Evolutionary conservation across 2,329 filamentous ascomycete genomes (phyloP).

Genomic region (Colletotrichum sansevieriae): DNA sequence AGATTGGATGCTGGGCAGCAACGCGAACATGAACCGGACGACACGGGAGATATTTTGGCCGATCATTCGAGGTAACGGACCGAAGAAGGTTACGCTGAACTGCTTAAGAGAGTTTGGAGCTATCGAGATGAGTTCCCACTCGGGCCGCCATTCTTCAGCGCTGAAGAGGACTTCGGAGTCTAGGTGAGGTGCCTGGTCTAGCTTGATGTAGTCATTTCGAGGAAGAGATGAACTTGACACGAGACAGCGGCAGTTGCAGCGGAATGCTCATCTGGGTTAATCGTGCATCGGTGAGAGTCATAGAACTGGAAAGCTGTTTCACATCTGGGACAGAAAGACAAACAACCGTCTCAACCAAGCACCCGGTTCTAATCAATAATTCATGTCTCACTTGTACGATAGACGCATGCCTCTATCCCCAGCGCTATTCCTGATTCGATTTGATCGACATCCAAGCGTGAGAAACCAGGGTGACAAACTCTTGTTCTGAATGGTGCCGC

Average conservation of each 20-base stretch:
- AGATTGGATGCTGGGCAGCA: conserved; percentile 10
- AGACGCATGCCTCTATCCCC: neutral
- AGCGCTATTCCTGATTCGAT: conserved; percentile 9
- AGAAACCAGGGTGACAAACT: neutral
- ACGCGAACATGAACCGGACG: conserved; percentile 6
- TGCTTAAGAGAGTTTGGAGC: neutral
- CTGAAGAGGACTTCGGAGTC: neutral
- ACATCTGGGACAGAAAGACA: neutral
- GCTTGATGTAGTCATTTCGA: neutral
- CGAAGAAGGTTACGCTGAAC: neutral
- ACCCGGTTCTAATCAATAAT: conserved; percentile 24
- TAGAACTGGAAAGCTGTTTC: conserved; percentile 1
- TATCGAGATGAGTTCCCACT: conserved; percentile 5
- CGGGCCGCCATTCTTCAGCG: conserved; percentile 3
- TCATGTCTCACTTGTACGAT: conserved; percentile 27
- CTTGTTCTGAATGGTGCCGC: neutral
- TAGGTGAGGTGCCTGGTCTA: neutral
- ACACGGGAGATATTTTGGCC: neutral
- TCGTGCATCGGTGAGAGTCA: neutral
- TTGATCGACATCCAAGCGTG: conserved; percentile 1
- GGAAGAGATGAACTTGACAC: neutral
- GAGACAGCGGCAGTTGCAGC: conserved; percentile 4
- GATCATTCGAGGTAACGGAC: neutral
- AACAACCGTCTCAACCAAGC: conserved; percentile 12
- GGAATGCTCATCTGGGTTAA: neutral